These are phyloP conservation scores for Pyrenochaeta sp. DNA, from an alignment of 2,329 filamentous ascomycete species.

Conservation along the genomic window DNA sequence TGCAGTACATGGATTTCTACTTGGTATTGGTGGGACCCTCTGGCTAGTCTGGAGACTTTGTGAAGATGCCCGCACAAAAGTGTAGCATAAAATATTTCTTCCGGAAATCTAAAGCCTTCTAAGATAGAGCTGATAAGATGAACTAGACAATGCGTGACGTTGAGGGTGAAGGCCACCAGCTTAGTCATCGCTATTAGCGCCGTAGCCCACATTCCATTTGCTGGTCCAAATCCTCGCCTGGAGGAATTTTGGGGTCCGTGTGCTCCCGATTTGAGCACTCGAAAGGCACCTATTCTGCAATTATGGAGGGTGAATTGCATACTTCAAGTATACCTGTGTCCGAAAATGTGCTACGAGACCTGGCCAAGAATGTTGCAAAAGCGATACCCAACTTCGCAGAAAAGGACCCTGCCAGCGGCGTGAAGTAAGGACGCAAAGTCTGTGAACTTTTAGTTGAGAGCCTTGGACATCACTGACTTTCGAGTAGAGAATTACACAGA, in stretches of 20 bases:
- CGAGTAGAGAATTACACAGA: constrained; percentile 37
- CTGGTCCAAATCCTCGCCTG: not conserved
- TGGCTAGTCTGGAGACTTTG: no score
- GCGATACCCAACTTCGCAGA: constrained; percentile 35
- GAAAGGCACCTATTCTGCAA: constrained; percentile 1
- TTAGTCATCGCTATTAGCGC: not conserved
- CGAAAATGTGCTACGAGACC: constrained; percentile 36
- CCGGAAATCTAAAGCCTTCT: no score
- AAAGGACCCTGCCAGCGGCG: constrained; percentile 33
- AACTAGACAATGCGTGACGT: not conserved
- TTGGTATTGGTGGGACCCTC: no score
- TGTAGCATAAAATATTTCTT: no score
- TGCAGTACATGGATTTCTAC: no score
- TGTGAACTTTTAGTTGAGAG: constrained; percentile 36
- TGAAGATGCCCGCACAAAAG: no score
- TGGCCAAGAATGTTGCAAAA: constrained; percentile 35
- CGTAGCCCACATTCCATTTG: not conserved
- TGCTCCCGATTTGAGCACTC: not conserved
- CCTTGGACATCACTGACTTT: constrained; percentile 24
- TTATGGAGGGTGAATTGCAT: constrained; percentile 13
- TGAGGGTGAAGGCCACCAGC: not conserved
- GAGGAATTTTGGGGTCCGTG: not conserved
- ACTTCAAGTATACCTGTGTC: constrained; percentile 25
- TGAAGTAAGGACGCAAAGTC: constrained; percentile 51
- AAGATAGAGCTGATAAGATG: not conserved